phyloP scores from a whole-genome alignment of 345 rosid genomes.

The Populus deltoides region DNA sequence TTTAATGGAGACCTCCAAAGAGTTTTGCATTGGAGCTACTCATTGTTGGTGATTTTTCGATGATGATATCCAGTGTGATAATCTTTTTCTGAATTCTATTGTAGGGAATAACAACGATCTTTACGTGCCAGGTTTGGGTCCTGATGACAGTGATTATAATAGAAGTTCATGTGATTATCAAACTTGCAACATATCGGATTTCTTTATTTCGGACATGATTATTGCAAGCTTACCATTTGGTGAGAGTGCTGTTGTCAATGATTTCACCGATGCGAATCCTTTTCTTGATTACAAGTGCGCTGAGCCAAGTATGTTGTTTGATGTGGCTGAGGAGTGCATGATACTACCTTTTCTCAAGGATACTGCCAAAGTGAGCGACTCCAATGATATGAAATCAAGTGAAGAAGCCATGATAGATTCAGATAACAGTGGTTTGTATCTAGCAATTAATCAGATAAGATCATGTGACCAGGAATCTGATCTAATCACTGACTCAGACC shows the following conservation, averaged over 20 bases:
- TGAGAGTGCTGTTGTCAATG: constrained; percentile 38
- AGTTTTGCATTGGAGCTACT: background rate
- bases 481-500: constrained; percentile 47
- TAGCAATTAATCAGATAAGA: constrained; percentile 63
- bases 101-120: constrained; percentile 30
- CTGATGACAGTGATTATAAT: constrained; percentile 36
- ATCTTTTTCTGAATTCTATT: constrained; percentile 1
- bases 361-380: constrained; percentile 43
- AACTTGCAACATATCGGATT: constrained; percentile 60
- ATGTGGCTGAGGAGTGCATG: constrained; percentile 69
- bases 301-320: constrained; percentile 54
- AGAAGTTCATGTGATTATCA: constrained; percentile 41
- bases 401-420: constrained; percentile 40
- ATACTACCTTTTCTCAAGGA: constrained; percentile 74
- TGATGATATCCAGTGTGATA: background rate
- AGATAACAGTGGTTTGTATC: constrained; percentile 50
- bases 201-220: constrained; percentile 60
- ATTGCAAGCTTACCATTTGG: constrained; percentile 50
- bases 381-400: constrained; percentile 41
- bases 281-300: constrained; percentile 61
- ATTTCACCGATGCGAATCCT: constrained; percentile 23
- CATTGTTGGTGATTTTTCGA: background rate
- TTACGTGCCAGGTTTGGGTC: constrained; percentile 28
- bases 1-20: background rate
- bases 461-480: constrained; percentile 48